phyloP scores from a whole-genome alignment of 495 filamentous ascomycete genomes.

The Penicillium paxilli region DNA sequence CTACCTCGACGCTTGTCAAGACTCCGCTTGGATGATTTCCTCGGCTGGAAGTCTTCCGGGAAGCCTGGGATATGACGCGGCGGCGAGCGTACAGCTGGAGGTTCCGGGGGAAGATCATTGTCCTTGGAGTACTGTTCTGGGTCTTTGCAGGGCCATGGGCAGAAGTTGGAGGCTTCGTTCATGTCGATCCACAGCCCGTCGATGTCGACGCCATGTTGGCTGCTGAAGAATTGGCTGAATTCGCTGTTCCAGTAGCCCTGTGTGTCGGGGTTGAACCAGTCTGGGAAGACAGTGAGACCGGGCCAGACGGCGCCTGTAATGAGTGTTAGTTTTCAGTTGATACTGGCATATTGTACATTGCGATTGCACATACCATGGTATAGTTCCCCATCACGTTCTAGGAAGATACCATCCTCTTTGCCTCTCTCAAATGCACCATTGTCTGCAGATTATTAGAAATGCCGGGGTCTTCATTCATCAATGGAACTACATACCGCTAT shows the following conservation, averaged over 20 bases:
- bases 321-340: slow-evolving; percentile 12
- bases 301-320: slow-evolving; percentile 73
- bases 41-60: slow-evolving; percentile 68
- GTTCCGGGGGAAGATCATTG: slow-evolving; percentile 62
- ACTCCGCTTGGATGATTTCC: slow-evolving; percentile 14
- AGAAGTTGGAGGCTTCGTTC: slow-evolving; percentile 77
- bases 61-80: slow-evolving; percentile 71
- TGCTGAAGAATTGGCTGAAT: slow-evolving; percentile 67
- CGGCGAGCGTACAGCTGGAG: slow-evolving; percentile 59
- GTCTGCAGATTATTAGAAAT: slow-evolving; percentile 29
- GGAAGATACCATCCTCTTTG: slow-evolving; percentile 59
- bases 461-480: no score
- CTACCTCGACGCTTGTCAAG: slow-evolving; percentile 6
- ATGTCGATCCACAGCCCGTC: slow-evolving; percentile 89
- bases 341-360: neutral
- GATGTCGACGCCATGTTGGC: slow-evolving; percentile 69
- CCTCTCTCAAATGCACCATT: slow-evolving; percentile 68
- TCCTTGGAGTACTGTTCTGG: slow-evolving; percentile 52
- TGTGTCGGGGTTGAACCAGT: slow-evolving; percentile 76
- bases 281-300: slow-evolving; percentile 75
- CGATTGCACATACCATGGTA: slow-evolving; percentile 57
- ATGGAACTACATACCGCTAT: slow-evolving; percentile 28
- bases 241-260: slow-evolving; percentile 74
- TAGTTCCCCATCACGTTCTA: slow-evolving; percentile 63
- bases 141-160: slow-evolving; percentile 70